Evolutionary conservation across 106 monocot species (phyloP).

Genomic region (Allium cepa): DNA sequence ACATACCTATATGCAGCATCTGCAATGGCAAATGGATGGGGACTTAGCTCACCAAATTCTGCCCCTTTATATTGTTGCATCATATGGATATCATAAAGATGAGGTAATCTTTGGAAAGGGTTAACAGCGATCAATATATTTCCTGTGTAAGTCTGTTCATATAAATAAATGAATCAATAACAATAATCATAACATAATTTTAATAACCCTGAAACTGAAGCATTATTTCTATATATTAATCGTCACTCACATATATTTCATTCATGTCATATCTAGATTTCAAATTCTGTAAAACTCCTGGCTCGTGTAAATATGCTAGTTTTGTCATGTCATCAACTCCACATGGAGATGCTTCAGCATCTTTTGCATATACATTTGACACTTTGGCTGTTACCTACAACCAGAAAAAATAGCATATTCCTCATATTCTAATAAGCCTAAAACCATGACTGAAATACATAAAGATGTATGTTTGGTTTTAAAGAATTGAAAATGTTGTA

Average conservation of each 20-base stretch:
- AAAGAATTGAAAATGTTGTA: background rate
- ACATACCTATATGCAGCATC: conserved; percentile 58
- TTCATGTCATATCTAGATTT: conserved; percentile 20
- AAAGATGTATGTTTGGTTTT: background rate
- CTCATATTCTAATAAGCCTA: background rate
- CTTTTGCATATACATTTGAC: conserved; percentile 14
- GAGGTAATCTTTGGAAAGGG: conserved; percentile 16
- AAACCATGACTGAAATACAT: background rate
- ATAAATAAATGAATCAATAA: background rate
- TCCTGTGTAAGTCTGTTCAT: conserved; percentile 20
- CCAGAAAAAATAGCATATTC: background rate
- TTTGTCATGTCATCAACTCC: conserved; percentile 27
- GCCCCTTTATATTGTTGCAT: conserved; percentile 27
- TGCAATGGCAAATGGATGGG: conserved; percentile 28
- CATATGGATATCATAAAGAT: conserved; percentile 22
- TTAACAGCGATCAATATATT: conserved; percentile 26
- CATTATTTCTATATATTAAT: background rate
- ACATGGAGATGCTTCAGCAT: conserved; percentile 21
- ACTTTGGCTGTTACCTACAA: conserved; percentile 15
- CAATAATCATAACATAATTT: background rate
- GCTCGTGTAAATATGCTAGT: conserved; percentile 20
- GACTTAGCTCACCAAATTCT: conserved; percentile 19
- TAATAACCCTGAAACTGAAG: background rate
- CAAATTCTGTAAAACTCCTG: conserved; percentile 19
- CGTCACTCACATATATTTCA: conserved; percentile 21